Conservation (phyloP, 768 basidiomycete species). For the Mycena indigotica region DNA sequence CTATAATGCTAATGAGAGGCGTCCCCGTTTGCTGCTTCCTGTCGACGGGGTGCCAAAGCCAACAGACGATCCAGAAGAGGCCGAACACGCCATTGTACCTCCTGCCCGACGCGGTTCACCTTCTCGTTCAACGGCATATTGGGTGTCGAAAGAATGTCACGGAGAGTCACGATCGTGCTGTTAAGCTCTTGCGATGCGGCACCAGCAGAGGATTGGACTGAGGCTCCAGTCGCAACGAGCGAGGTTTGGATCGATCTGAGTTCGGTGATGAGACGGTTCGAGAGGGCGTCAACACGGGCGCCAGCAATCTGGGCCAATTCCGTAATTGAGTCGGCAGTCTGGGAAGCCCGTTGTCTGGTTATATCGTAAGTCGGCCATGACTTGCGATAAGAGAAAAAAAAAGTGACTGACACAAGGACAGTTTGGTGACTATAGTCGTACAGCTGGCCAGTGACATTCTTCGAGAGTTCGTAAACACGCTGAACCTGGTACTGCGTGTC, state of each 20-base stretch:
- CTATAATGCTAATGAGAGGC: background rate
- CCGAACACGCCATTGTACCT: slow-evolving; percentile 61
- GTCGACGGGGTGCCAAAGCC: slow-evolving; percentile 1
- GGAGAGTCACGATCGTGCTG: slow-evolving; percentile 55
- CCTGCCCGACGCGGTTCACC: slow-evolving; percentile 53
- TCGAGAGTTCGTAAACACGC: slow-evolving; percentile 68
- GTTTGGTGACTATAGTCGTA: slow-evolving; percentile 69
- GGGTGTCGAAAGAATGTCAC: slow-evolving; percentile 51
- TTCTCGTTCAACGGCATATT: slow-evolving; percentile 66
- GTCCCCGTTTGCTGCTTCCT: slow-evolving; percentile 12
- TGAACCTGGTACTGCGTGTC: slow-evolving; percentile 77
- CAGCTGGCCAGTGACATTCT: slow-evolving; percentile 62
- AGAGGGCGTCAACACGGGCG: slow-evolving; percentile 57
- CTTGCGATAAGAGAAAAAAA: background rate
- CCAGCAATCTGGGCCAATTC: slow-evolving; percentile 58
- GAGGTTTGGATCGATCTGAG: slow-evolving; percentile 67
- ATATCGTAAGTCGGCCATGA: slow-evolving; percentile 9
- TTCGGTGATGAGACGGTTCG: slow-evolving; percentile 66
- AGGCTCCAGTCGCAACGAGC: slow-evolving; percentile 50
- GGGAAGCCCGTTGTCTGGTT: slow-evolving; percentile 66
- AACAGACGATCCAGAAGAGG: slow-evolving; percentile 54
- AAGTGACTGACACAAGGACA: slow-evolving; percentile 55
- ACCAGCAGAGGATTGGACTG: slow-evolving; percentile 40
- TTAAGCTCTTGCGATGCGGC: slow-evolving; percentile 48
- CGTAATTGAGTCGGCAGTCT: slow-evolving; percentile 66